Conservation (phyloP, 352 stramenopile species). For the Pythium phragmitis region DNA sequence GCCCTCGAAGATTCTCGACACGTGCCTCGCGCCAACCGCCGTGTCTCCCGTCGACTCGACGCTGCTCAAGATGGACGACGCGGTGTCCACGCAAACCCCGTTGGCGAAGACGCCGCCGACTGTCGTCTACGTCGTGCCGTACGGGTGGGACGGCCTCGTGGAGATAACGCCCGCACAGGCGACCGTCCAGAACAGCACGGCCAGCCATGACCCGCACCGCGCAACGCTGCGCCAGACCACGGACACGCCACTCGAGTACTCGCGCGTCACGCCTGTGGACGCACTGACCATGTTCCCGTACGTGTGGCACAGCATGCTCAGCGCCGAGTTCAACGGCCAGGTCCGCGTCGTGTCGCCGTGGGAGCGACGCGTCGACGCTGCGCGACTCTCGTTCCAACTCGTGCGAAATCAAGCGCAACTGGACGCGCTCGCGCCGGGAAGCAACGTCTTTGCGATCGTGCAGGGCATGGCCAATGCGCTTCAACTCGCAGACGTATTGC, state of each 20-base stretch:
- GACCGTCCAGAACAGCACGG: neutral
- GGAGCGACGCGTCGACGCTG: slow-evolving; percentile 7
- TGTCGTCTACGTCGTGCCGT: slow-evolving; percentile 54
- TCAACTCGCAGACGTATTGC: slow-evolving; percentile 36
- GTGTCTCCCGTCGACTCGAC: slow-evolving; percentile 15
- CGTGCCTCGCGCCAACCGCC: slow-evolving; percentile 31
- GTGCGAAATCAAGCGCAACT: slow-evolving; percentile 42
- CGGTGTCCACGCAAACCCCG: slow-evolving; percentile 26
- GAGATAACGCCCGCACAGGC: slow-evolving; percentile 9
- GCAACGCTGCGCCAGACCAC: neutral
- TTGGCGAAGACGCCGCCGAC: neutral
- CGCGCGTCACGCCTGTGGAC: slow-evolving; percentile 44
- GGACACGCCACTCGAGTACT: slow-evolving; percentile 19
- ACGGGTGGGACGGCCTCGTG: slow-evolving; percentile 17
- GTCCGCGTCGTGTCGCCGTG: slow-evolving; percentile 26
- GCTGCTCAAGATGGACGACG: slow-evolving; percentile 29
- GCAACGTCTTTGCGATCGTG: slow-evolving; percentile 35
- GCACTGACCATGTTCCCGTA: slow-evolving; percentile 58
- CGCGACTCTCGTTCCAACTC: slow-evolving; percentile 39
- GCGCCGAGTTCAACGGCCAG: slow-evolving; percentile 35
- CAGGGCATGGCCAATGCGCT: slow-evolving; percentile 26
- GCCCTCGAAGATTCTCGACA: slow-evolving; percentile 35
- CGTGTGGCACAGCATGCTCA: slow-evolving; percentile 57
- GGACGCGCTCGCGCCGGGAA: slow-evolving; percentile 27
- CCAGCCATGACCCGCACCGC: neutral